These are phyloP conservation scores for Hyaloscypha finlandica DNA, from an alignment of 495 filamentous ascomycete genomes.

Conservation along the genomic window DNA sequence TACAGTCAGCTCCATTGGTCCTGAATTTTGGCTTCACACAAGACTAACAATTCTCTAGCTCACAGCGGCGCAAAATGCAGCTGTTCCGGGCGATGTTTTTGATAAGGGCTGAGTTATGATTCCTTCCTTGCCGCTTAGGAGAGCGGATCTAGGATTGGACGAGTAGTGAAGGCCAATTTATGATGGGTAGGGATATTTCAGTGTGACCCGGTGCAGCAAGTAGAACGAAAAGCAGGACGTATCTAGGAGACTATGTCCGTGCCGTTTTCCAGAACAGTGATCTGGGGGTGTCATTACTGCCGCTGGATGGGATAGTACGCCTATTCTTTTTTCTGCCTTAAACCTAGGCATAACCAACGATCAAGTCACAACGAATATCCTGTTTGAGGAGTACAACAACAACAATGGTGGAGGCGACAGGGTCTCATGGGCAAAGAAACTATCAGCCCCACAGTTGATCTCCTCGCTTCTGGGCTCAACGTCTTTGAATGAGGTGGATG, in stretches of 20 bases:
- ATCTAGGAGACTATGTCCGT: conserved; percentile 56
- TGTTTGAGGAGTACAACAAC: neutral
- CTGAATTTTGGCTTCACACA: neutral
- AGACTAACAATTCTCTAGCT: no score
- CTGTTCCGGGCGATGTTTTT: conserved; percentile 15
- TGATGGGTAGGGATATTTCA: no score
- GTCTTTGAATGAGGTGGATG: no score
- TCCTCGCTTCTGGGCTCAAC: no score
- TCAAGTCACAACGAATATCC: neutral
- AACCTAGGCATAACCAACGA: neutral
- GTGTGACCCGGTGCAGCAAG: no score
- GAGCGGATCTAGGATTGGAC: no score
- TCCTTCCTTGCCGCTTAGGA: no score
- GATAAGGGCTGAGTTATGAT: conserved; percentile 10
- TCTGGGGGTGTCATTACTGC: conserved; percentile 55
- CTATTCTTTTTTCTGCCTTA: no score
- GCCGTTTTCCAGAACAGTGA: conserved; percentile 61
- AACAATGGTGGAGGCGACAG: neutral
- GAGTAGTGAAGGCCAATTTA: no score
- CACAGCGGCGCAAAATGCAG: no score
- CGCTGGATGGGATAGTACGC: conserved; percentile 52
- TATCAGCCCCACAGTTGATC: no score
- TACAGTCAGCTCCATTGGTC: conserved; percentile 2
- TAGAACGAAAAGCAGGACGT: neutral
- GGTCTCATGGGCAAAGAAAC: neutral